phyloP scores from a whole-genome alignment of 495 filamentous ascomycete species.

The Ramalina peruviana region DNA sequence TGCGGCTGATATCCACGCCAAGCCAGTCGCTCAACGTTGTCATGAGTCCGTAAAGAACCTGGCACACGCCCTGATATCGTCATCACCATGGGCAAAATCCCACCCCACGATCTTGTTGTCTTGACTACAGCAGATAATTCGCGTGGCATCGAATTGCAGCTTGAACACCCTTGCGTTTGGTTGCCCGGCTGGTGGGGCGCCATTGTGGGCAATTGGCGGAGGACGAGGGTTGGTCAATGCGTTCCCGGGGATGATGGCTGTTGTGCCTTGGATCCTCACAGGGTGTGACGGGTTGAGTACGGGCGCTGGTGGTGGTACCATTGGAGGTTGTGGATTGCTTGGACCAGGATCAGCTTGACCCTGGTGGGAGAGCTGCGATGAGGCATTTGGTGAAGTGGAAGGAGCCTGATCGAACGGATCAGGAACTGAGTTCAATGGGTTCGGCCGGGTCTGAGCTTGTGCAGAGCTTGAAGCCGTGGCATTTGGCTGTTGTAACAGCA shows the following conservation, averaged over 20 bases:
- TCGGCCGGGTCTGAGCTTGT: too few species aligned
- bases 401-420: too few species aligned
- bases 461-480: too few species aligned
- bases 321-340: background rate
- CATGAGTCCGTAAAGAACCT: slow-evolving; percentile 48
- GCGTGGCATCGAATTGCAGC: slow-evolving; percentile 85
- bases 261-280: background rate
- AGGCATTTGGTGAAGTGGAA: too few species aligned
- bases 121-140: slow-evolving; percentile 89
- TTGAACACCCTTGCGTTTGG: slow-evolving; percentile 78
- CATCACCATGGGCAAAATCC: slow-evolving; percentile 91
- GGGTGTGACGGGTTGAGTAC: background rate
- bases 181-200: slow-evolving; percentile 13
- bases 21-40: background rate
- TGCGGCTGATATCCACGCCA: too few species aligned
- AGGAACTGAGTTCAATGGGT: too few species aligned
- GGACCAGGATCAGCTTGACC: too few species aligned
- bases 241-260: slow-evolving; percentile 4
- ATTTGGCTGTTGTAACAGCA: too few species aligned
- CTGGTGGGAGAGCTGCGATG: too few species aligned
- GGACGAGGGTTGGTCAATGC: background rate
- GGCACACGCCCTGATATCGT: slow-evolving; percentile 64
- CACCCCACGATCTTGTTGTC: slow-evolving; percentile 86
- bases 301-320: background rate
- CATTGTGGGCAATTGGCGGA: slow-evolving; percentile 3